Conservation (phyloP, 1,284 basidiomycete genomes). For the Mycosarcoma mackinlayi region DNA sequence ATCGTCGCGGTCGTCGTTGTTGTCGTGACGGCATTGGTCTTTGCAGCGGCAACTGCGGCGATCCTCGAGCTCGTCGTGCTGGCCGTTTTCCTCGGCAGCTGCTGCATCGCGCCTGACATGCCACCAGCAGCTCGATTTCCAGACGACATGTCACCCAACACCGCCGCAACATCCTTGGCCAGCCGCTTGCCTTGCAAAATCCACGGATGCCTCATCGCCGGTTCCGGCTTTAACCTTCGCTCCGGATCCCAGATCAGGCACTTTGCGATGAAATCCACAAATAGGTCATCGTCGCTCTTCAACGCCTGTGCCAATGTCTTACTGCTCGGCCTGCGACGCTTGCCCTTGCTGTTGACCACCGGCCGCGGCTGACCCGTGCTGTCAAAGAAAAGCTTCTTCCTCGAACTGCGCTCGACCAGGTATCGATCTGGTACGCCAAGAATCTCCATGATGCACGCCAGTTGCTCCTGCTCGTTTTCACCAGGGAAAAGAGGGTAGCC, state of each 20-base stretch:
- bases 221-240: slow-evolving; percentile 90
- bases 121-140: background rate
- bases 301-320: slow-evolving; percentile 90
- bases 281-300: slow-evolving; percentile 82
- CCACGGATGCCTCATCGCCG: slow-evolving; percentile 73
- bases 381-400: slow-evolving; percentile 96
- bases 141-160: slow-evolving; percentile 3
- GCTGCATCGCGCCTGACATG: background rate
- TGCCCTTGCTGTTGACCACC: slow-evolving; percentile 96
- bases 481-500: slow-evolving; percentile 99
- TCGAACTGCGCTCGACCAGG: slow-evolving; percentile 89
- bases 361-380: slow-evolving; percentile 89
- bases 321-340: slow-evolving; percentile 86
- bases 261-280: slow-evolving; percentile 82
- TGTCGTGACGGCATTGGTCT: background rate
- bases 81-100: slow-evolving; percentile 10
- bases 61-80: background rate
- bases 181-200: slow-evolving; percentile 35
- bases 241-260: slow-evolving; percentile 99
- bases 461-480: slow-evolving; percentile 94
- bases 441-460: slow-evolving; percentile 99
- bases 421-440: slow-evolving; percentile 94
- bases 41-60: background rate
- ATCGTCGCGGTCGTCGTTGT: background rate
- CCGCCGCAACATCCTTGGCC: slow-evolving; percentile 9